Base-by-base conservation (phyloP, 495 filamentous ascomycete genomes). In the Aspergillus steynii region DNA sequence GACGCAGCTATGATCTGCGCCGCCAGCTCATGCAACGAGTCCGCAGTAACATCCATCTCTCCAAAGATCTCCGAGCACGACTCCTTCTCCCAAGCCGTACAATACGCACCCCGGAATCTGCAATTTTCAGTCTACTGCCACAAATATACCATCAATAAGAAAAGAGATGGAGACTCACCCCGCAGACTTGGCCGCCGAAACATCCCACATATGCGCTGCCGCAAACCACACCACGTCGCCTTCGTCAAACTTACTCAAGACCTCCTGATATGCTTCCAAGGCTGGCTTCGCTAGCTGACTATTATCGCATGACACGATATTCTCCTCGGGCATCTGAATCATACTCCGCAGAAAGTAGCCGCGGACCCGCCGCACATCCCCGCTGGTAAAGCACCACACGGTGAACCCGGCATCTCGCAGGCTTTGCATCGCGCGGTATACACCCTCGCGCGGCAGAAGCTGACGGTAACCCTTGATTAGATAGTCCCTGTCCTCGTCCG, bases 191-290 rank as follows among this genome's bases (percentile, higher is more conserved):
- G 74, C 74, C 1, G 73, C 73, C 5, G 66, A 64, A 14, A 72
- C 71, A 68, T 77, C 74, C 74, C 74, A 77, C 73, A 75, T 74
- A 64, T 77, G 74, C 48, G 74, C 74, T 28, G 74, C 74, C 2
- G 69, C 74, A 57, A 76, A 74, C 71, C 71, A 74, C 56, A 62
- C 62, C 37, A 58, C 55, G 29, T 68, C 66, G 1, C 52, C 51
- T 1, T 34, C 25, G 1, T 29, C 61, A 34, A 71, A 68, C 49
- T 56, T 37, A 8, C 62, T 60, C 28, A 73, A 51, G 37, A 65
- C 58, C 27, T 68, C 64, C 48, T 53, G 56, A 60, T 80, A 79
- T 3, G 71, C 70, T 10, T 42, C 67, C 27, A 74, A 48, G 0
- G 70, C 68, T 1, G 76, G 74, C 60, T 78, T 77, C 25, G 68